A percentile compares a stretch with the other conserved stretches of the same genome.
These are phyloP conservation scores for Puccinia coronata DNA, from an alignment of 1,284 basidiomycete species.

Conservation along the genomic window DNA sequence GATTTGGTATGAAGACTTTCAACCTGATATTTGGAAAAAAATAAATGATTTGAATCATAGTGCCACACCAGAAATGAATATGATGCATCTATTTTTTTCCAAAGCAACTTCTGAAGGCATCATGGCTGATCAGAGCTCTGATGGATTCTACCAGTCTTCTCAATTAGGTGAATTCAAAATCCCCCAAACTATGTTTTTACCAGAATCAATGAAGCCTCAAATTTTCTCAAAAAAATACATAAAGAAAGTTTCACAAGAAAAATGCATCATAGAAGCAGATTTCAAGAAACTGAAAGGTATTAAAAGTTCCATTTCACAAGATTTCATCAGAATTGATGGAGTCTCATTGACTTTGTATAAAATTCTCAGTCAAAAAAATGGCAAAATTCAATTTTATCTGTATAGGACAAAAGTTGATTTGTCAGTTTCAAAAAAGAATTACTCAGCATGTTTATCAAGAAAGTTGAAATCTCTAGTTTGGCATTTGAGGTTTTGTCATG, in stretches of 20 bases:
- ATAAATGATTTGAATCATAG: neutral
- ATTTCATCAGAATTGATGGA: too few species aligned
- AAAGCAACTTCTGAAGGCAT: neutral
- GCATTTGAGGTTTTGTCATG: too few species aligned
- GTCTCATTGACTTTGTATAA: too few species aligned
- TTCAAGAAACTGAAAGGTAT: too few species aligned
- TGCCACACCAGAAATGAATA: neutral
- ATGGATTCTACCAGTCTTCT: neutral
- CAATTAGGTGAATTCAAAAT: neutral
- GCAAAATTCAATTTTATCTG: neutral
- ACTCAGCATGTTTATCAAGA: neutral
- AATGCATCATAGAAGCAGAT: too few species aligned
- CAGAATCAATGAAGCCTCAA: neutral
- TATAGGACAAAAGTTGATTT: too few species aligned
- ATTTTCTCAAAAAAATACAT: neutral
- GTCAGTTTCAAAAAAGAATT: neutral
- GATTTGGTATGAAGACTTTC: neutral
- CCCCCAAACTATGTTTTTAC: neutral
- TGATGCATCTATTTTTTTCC: neutral
- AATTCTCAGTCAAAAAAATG: too few species aligned
- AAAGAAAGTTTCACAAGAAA: neutral
- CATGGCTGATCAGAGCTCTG: neutral
- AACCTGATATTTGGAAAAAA: neutral
- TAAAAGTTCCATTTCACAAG: too few species aligned
- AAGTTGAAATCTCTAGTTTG: too few species aligned